phyloP scores from a whole-genome alignment of 75 land plant genomes.

The Pinus taeda region DNA sequence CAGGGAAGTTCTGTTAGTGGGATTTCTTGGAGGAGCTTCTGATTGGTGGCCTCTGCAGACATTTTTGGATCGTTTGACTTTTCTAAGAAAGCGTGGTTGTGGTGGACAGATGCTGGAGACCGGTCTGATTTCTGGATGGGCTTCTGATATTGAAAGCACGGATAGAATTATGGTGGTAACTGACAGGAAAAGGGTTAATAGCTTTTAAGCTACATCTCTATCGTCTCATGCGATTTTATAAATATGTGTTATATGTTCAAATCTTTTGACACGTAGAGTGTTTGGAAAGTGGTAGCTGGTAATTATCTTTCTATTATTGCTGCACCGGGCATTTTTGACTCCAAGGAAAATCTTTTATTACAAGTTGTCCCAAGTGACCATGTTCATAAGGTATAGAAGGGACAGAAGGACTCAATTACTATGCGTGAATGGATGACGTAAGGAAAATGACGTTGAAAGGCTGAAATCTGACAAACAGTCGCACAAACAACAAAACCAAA shows the following conservation, averaged over 20 bases:
- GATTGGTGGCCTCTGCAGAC: slow-evolving; percentile 63
- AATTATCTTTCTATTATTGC: slow-evolving; percentile 63
- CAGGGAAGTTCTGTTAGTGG: slow-evolving; percentile 1
- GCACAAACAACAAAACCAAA: too few species aligned
- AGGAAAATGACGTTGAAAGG: too few species aligned
- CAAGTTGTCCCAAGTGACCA: slow-evolving; percentile 19
- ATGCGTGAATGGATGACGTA: too few species aligned
- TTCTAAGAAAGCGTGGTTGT: slow-evolving; percentile 11
- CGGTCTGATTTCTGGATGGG: slow-evolving; percentile 29
- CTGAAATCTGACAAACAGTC: too few species aligned
- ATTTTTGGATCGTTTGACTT: slow-evolving; percentile 52
- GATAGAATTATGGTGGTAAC: slow-evolving; percentile 31
- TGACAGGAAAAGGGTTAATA: slow-evolving; percentile 25
- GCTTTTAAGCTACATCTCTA: slow-evolving; percentile 13
- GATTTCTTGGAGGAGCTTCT: slow-evolving; percentile 39
- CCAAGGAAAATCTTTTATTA: slow-evolving; percentile 27
- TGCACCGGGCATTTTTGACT: slow-evolving; percentile 49
- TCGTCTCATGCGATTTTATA: slow-evolving; percentile 31
- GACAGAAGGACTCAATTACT: too few species aligned
- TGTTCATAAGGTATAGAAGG: slow-evolving; percentile 7
- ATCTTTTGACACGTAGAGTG: slow-evolving; percentile 48
- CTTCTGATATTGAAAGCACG: slow-evolving; percentile 46
- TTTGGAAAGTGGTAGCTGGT: slow-evolving; percentile 33
- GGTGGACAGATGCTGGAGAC: slow-evolving; percentile 26
- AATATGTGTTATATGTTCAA: slow-evolving; percentile 71